Evolutionary conservation across 2,329 filamentous ascomycete species (phyloP).

Genomic region (Venturia asperata): DNA sequence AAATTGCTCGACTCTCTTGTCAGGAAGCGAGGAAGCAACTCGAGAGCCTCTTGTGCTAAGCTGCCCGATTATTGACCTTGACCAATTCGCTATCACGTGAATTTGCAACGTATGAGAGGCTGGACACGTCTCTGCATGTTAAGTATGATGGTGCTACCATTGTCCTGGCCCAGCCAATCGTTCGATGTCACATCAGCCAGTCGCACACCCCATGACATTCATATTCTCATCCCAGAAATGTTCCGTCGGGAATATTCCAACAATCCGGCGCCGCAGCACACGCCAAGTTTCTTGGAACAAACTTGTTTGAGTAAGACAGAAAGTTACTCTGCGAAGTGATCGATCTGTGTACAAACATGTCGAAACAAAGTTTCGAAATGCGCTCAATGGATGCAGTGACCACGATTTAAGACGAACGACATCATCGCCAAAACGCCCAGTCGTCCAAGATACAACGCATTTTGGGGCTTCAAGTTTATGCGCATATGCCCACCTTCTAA

Average conservation of each 20-base stretch:
- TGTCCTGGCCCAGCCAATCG: not conserved
- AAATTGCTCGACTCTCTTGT: not conserved
- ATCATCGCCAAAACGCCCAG: not conserved
- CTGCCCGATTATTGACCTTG: not conserved
- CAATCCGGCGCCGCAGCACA: too few species aligned
- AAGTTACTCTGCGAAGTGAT: not conserved
- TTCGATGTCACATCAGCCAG: not conserved
- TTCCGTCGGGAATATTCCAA: not conserved
- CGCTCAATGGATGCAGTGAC: not conserved
- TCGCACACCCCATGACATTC: not conserved
- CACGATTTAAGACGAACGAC: not conserved
- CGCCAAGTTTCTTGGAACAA: not conserved
- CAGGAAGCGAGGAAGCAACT: not conserved
- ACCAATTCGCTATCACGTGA: not conserved
- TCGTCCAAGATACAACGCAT: not conserved
- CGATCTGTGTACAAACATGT: not conserved
- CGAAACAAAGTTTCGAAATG: not conserved
- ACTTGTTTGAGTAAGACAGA: not conserved
- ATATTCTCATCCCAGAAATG: not conserved
- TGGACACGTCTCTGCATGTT: conserved; percentile 1
- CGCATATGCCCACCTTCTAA: conserved; percentile 10
- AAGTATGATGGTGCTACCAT: not conserved
- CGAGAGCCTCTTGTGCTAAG: conserved; percentile 7
- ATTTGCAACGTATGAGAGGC: not conserved
- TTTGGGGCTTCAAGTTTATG: not conserved